A percentile compares a stretch with the other conserved stretches of the same genome.
Evolutionary conservation across 768 basidiomycete species (phyloP).

Genomic region (Naganishia kalamii): DNA sequence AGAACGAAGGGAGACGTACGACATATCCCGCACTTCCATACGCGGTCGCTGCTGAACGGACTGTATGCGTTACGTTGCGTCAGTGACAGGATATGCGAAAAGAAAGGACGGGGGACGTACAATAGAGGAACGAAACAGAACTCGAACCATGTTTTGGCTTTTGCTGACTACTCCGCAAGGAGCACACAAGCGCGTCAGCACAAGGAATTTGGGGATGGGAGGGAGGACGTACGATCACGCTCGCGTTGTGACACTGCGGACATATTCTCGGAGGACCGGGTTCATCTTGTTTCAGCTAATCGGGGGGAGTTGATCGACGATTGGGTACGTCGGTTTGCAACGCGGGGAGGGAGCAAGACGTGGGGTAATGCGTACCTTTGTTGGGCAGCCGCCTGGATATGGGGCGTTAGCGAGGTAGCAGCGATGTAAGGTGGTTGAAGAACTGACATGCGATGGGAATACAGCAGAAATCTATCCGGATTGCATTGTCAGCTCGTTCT

Average conservation of each 20-base stretch:
- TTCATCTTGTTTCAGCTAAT: constrained; percentile 12
- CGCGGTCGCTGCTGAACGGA: constrained; percentile 11
- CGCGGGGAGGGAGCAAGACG: no score
- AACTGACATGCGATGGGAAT: background rate
- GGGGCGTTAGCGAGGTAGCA: background rate
- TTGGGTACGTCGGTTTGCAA: background rate
- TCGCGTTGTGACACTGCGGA: constrained; percentile 8
- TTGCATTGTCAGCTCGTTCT: no score
- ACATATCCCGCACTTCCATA: constrained; percentile 13
- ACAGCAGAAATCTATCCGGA: background rate
- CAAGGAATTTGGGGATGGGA: no score
- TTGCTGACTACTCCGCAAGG: background rate
- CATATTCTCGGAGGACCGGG: constrained; percentile 1
- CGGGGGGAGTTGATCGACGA: background rate
- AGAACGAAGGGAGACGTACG: no score
- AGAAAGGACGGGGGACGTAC: background rate
- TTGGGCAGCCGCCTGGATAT: background rate
- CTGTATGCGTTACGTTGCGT: background rate
- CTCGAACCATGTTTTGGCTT: constrained; percentile 2
- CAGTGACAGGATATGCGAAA: background rate
- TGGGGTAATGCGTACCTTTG: background rate
- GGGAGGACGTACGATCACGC: background rate
- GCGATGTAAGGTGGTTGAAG: background rate
- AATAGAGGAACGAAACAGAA: constrained; percentile 10
- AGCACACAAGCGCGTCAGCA: no score